These are phyloP conservation scores for Tuctoria greenei DNA, from an alignment of 176 grass and related monocot species.

Conservation along the genomic window DNA sequence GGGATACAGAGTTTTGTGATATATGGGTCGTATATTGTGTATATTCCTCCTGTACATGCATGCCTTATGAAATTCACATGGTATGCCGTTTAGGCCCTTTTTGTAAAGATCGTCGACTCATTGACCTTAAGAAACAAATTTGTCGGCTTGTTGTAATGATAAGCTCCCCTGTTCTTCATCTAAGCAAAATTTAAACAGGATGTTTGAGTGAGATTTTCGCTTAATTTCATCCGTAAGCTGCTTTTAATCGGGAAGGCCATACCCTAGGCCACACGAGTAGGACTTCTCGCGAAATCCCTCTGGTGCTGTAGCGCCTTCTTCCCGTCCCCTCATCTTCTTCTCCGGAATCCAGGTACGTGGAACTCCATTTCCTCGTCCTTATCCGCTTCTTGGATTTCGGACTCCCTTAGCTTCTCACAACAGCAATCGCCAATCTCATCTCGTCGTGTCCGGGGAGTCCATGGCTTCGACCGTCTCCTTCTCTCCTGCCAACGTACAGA, in stretches of 20 bases:
- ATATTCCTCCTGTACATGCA: constrained; percentile 48
- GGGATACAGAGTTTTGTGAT: constrained; percentile 7
- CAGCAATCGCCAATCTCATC: neutral
- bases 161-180: neutral
- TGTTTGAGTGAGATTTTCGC: too few relatives aligned
- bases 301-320: constrained; percentile 9
- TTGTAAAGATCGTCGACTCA: constrained; percentile 32
- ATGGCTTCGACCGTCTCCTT: constrained; percentile 76
- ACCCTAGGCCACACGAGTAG: too few relatives aligned
- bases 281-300: constrained; percentile 4
- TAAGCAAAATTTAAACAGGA: too few relatives aligned
- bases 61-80: constrained; percentile 21
- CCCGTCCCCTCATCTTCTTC: constrained; percentile 29
- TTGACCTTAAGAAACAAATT: constrained; percentile 16
- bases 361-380: constrained; percentile 7
- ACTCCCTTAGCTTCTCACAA: neutral
- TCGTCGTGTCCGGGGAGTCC: constrained; percentile 23
- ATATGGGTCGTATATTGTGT: constrained; percentile 39
- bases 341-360: constrained; percentile 24
- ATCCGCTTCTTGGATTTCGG: neutral
- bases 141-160: constrained; percentile 23
- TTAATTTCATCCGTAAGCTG: too few relatives aligned
- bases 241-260: too few relatives aligned
- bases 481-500: constrained; percentile 54
- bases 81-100: constrained; percentile 18